A percentile compares a stretch with the other conserved stretches of the same genome.
phyloP scores from a whole-genome alignment of 129 eudicot genomes.

The Pittosporum tobira region DNA sequence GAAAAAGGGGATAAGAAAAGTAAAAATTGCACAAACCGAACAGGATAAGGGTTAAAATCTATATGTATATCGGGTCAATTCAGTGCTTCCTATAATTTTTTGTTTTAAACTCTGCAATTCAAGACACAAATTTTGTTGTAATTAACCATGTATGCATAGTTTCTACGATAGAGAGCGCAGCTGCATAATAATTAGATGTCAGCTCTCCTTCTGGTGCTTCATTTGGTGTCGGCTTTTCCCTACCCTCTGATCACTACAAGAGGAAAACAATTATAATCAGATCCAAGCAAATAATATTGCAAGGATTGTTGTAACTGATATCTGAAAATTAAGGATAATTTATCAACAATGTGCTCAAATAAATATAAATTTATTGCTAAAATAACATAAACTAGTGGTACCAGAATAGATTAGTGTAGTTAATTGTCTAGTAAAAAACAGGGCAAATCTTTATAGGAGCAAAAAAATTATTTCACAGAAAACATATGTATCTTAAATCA shows the following conservation, averaged over 20 bases:
- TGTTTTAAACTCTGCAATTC: neutral
- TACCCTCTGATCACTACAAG: slow-evolving; percentile 4
- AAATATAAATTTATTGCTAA: too few species aligned
- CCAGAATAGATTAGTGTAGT: neutral
- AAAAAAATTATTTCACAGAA: neutral
- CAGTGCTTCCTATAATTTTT: too few species aligned
- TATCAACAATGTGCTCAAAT: neutral
- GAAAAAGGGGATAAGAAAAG: neutral
- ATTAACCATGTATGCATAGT: too few species aligned
- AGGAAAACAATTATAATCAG: neutral
- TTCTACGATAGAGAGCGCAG: too few species aligned
- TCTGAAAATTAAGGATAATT: neutral
- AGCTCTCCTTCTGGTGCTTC: slow-evolving; percentile 8
- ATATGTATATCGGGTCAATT: neutral
- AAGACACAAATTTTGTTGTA: neutral
- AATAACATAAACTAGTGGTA: neutral
- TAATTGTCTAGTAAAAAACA: neutral
- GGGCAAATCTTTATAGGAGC: neutral
- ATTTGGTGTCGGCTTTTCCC: neutral
- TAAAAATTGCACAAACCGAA: neutral
- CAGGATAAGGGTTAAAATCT: neutral
- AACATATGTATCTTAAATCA: neutral
- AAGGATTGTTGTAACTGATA: too few species aligned
- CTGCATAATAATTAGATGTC: neutral
- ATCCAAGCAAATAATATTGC: neutral